A percentile compares a stretch with the other conserved stretches of the same genome.
These are phyloP conservation scores for Pythium phragmitis DNA, from an alignment of 352 stramenopile genomes.

Conservation along the genomic window DNA sequence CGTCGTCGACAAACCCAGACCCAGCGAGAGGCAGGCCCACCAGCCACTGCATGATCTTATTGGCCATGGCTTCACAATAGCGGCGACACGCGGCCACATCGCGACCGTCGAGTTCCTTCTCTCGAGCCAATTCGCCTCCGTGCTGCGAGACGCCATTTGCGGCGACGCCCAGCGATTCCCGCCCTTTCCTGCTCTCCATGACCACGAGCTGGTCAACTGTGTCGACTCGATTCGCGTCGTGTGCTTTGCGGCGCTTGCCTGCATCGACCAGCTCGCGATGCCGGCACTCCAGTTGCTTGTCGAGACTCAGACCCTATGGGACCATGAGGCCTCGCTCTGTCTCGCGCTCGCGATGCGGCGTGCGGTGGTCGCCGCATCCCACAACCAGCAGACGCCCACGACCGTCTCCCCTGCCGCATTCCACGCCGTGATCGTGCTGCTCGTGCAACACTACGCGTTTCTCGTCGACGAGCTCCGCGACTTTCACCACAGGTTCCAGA, in stretches of 20 bases:
- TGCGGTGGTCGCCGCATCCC: slow-evolving; percentile 6
- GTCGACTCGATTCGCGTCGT: slow-evolving; percentile 22
- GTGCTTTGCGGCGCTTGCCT: slow-evolving; percentile 25
- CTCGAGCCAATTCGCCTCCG: slow-evolving; percentile 10
- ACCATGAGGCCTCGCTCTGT: slow-evolving; percentile 25
- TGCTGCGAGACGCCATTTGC: slow-evolving; percentile 23
- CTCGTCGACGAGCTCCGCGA: slow-evolving; percentile 24
- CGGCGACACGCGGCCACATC: slow-evolving; percentile 21
- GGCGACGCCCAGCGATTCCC: slow-evolving; percentile 9
- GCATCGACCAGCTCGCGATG: slow-evolving; percentile 23
- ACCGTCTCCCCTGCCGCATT: slow-evolving; percentile 5
- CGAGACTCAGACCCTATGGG: slow-evolving; percentile 17
- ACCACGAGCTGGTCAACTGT: slow-evolving; percentile 12
- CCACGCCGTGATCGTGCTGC: slow-evolving; percentile 26
- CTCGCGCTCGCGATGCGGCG: slow-evolving; percentile 25
- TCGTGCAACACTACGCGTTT: slow-evolving; percentile 21
- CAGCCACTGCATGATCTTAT: slow-evolving; percentile 27
- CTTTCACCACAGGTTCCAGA: slow-evolving; percentile 20
- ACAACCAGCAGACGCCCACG: neutral
- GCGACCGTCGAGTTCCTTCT: slow-evolving; percentile 25
- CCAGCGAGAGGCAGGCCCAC: neutral
- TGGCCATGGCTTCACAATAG: slow-evolving; percentile 14
- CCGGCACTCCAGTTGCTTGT: slow-evolving; percentile 17
- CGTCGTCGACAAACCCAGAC: neutral
- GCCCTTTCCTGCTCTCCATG: slow-evolving; percentile 7